phyloP scores from a whole-genome alignment of 208 protist genomes.

The Leishmania martiniquensis region DNA sequence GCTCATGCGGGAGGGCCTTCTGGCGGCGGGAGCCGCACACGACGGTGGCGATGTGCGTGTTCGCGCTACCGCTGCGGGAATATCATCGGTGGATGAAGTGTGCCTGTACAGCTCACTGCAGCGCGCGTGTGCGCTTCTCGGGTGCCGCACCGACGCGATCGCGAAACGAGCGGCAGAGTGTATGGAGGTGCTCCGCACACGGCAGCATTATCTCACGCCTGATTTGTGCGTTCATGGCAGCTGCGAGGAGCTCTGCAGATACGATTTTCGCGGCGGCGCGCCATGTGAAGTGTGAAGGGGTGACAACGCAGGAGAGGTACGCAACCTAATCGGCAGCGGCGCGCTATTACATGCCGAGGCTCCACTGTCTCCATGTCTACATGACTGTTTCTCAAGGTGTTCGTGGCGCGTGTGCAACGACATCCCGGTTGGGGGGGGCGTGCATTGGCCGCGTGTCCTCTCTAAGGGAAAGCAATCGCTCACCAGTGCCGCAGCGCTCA shows the following conservation, averaged over 20 bases:
- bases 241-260: slow-evolving; percentile 27
- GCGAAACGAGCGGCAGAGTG: not conserved
- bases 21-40: not conserved
- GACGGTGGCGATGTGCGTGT: slow-evolving; percentile 1
- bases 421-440: too few relatives aligned
- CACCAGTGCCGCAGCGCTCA: not conserved
- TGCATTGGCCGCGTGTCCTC: too few relatives aligned
- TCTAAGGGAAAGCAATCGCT: too few relatives aligned
- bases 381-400: not conserved
- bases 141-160: not conserved
- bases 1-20: slow-evolving; percentile 9
- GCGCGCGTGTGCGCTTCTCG: slow-evolving; percentile 11
- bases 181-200: slow-evolving; percentile 9
- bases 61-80: not conserved
- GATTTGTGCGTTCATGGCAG: slow-evolving; percentile 17
- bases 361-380: too few relatives aligned
- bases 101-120: slow-evolving; percentile 25
- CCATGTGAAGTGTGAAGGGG: too few relatives aligned
- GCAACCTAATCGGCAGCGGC: too few relatives aligned
- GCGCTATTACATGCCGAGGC: too few relatives aligned
- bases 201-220: slow-evolving; percentile 11
- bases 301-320: not conserved
- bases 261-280: not conserved
- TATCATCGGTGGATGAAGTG: slow-evolving; percentile 15
- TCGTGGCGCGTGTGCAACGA: not conserved